phyloP scores from a whole-genome alignment of 2,329 filamentous ascomycete species.

The Albophoma yamanashiensis region DNA sequence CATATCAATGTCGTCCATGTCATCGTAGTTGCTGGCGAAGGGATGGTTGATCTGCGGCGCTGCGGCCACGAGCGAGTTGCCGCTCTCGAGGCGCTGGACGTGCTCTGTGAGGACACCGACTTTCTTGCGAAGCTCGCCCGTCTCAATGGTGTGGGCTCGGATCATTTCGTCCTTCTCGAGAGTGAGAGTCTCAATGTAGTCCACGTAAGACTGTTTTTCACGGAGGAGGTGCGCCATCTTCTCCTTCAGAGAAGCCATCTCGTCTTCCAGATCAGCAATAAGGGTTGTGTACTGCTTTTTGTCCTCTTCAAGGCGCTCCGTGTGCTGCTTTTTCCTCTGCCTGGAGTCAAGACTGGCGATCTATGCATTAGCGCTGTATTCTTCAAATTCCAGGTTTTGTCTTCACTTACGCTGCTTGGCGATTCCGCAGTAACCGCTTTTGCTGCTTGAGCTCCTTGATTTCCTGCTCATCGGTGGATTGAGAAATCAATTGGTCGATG shows the following conservation, averaged over 20 bases:
- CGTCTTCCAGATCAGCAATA: conserved; percentile 70
- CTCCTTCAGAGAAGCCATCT: conserved; percentile 56
- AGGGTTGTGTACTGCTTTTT: conserved; percentile 81
- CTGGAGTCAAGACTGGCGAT: conserved; percentile 72
- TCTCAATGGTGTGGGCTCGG: conserved; percentile 78
- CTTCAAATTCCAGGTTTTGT: not conserved
- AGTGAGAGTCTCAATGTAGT: conserved; percentile 65
- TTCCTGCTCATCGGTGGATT: conserved; percentile 81
- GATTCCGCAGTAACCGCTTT: conserved; percentile 87
- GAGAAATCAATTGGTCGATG: conserved; percentile 85
- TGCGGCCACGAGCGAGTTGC: conserved; percentile 28
- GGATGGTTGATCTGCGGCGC: conserved; percentile 39
- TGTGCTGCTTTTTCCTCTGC: conserved; percentile 97
- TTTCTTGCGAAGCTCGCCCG: conserved; percentile 85
- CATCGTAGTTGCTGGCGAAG: conserved; percentile 62
- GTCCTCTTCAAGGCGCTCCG: conserved; percentile 90
- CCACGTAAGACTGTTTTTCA: conserved; percentile 63
- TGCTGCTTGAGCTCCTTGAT: conserved; percentile 98
- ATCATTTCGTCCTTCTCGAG: conserved; percentile 91
- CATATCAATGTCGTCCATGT: conserved; percentile 79
- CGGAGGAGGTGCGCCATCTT: conserved; percentile 61
- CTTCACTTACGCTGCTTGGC: conserved; percentile 81
- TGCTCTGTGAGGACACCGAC: conserved; percentile 70
- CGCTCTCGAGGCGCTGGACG: conserved; percentile 58
- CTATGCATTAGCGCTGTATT: not conserved